Conservation (phyloP, 805 yeast genomes). For the Phaffomyces opuntiae region DNA sequence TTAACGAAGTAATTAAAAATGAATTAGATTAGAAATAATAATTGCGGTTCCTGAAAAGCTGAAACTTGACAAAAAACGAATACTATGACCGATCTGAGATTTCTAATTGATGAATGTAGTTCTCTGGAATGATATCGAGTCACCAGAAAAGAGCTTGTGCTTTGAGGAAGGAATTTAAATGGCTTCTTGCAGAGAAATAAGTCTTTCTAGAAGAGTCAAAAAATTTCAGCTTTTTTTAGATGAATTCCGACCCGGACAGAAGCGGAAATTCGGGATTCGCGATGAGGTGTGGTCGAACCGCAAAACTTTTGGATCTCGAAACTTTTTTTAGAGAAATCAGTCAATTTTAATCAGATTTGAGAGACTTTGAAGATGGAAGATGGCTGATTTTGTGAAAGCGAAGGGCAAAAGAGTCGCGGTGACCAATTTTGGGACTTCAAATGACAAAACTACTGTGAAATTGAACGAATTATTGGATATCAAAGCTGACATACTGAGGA, state of each 20-base stretch:
- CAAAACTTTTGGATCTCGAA: neutral
- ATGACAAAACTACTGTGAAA: neutral
- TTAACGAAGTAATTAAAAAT: neutral
- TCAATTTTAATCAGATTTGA: neutral
- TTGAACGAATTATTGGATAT: conserved; percentile 3
- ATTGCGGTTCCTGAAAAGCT: neutral
- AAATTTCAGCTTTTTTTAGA: neutral
- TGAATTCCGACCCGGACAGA: neutral
- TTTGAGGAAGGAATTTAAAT: neutral
- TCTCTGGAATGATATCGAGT: too few species aligned
- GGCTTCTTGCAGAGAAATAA: neutral
- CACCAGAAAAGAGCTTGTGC: neutral
- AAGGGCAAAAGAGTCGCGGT: neutral
- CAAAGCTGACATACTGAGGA: conserved; percentile 18
- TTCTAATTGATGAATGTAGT: too few species aligned
- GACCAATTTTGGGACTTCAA: neutral
- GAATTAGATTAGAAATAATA: neutral
- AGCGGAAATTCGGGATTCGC: neutral
- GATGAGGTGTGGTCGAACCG: conserved; percentile 3
- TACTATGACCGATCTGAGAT: too few species aligned
- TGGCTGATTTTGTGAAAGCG: neutral
- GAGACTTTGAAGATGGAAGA: neutral
- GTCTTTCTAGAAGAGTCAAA: too few species aligned
- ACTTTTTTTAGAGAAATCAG: too few species aligned
- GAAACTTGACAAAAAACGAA: too few species aligned